A percentile compares a stretch with the other conserved stretches of the same genome.
Evolutionary conservation across 2,329 filamentous ascomycete species (phyloP).

Genomic region (Alternaria rosae): DNA sequence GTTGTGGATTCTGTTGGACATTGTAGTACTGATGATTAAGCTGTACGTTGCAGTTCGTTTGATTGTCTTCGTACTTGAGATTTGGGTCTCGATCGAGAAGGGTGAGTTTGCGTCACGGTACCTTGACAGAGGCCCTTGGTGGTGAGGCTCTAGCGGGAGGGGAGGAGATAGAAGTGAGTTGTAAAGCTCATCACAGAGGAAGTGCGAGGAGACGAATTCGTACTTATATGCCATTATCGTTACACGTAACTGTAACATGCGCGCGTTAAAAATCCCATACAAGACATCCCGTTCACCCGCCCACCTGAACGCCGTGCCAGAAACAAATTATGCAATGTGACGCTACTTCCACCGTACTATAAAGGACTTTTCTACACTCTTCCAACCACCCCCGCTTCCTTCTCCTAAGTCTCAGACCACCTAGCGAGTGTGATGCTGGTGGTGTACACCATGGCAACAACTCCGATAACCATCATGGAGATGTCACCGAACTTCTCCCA

Average conservation of each 20-base stretch:
- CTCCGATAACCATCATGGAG: constrained; percentile 67
- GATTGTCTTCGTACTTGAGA: too few relatives aligned
- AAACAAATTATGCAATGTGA: constrained; percentile 9
- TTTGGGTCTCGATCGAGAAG: too few relatives aligned
- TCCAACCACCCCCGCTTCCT: background rate
- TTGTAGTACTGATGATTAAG: too few relatives aligned
- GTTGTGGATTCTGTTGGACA: too few relatives aligned
- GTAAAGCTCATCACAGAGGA: background rate
- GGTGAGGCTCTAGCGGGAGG: background rate
- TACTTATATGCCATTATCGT: constrained; percentile 4
- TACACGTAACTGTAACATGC: background rate
- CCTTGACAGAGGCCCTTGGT: too few relatives aligned
- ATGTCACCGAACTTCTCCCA: constrained; percentile 67
- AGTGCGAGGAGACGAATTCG: background rate
- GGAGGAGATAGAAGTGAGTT: background rate
- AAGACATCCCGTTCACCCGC: background rate
- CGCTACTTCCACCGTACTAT: background rate
- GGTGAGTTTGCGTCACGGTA: too few relatives aligned
- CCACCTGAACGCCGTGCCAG: background rate
- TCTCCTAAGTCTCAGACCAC: constrained; percentile 32
- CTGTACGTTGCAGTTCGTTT: too few relatives aligned
- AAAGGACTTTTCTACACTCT: background rate
- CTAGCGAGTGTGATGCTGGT: constrained; percentile 66
- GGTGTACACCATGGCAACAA: constrained; percentile 77
- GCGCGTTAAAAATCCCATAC: background rate